Conservation (phyloP, 163 green algal genomes). For the Chlamydomonas reinhardtii region DNA sequence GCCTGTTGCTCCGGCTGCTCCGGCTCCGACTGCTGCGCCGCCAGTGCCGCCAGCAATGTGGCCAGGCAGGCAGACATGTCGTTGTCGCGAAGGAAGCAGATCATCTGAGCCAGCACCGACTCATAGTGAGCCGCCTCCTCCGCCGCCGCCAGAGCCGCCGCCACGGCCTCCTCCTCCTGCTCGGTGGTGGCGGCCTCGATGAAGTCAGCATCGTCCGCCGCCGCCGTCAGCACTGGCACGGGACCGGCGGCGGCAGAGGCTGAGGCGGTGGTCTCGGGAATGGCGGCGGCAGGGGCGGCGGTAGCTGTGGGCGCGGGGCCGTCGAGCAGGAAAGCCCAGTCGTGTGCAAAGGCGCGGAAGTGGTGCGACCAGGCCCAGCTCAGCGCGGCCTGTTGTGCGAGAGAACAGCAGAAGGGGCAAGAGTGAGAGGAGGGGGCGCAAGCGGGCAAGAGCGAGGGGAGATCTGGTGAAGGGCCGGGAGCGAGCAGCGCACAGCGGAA, state of each 20-base stretch:
- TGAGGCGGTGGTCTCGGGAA: too few relatives aligned
- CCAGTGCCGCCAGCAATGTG: conserved; percentile 27
- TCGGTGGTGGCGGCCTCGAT: too few relatives aligned
- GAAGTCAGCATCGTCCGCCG: too few relatives aligned
- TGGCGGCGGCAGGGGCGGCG: background rate
- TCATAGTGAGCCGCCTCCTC: conserved; percentile 13
- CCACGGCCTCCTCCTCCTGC: background rate
- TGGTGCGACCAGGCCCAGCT: conserved; percentile 45
- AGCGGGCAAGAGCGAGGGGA: too few relatives aligned
- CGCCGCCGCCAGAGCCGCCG: background rate
- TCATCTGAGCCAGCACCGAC: conserved; percentile 39
- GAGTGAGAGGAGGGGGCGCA: background rate
- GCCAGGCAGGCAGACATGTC: conserved; percentile 45
- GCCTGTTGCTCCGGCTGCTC: too few relatives aligned
- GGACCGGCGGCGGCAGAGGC: too few relatives aligned
- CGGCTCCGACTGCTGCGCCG: background rate
- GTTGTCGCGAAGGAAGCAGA: conserved; percentile 34
- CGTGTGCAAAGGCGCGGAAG: conserved; percentile 42
- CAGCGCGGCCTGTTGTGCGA: conserved; percentile 16
- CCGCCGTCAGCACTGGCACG: too few relatives aligned
- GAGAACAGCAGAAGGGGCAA: too few relatives aligned
- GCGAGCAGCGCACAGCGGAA: too few relatives aligned
- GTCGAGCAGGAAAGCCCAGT: conserved; percentile 28
- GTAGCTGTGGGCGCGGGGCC: background rate
- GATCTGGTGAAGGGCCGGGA: too few relatives aligned